A percentile compares a stretch with the other conserved stretches of the same genome.
Evolutionary conservation across 106 monocot species (phyloP).

Genomic region (Dendrobium catenatum): DNA sequence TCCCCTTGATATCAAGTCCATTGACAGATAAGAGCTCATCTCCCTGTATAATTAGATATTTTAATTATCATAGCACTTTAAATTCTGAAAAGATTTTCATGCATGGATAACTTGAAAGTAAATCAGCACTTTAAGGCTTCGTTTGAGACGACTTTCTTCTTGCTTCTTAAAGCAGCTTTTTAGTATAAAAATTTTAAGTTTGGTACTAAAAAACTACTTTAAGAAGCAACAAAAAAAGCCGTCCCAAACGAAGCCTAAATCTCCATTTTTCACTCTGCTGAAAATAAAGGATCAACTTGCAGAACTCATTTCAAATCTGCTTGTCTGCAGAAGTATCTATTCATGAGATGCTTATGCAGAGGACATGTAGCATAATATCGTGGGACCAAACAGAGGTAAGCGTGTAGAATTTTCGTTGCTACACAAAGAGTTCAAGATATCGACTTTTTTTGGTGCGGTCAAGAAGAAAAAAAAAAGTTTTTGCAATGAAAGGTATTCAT

Average conservation of each 20-base stretch:
- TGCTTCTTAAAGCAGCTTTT: no score
- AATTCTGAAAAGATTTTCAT: background rate
- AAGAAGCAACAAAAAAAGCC: no score
- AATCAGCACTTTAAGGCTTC: background rate
- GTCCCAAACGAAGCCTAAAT: no score
- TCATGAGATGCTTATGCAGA: background rate
- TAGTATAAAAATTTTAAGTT: no score
- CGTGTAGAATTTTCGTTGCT: background rate
- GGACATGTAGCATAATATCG: background rate
- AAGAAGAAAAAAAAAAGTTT: background rate
- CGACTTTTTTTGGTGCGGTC: background rate
- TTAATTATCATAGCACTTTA: background rate
- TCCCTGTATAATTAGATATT: conserved; percentile 38
- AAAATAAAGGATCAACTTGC: background rate
- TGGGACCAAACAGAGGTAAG: background rate
- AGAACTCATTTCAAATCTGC: background rate
- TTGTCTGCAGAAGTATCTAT: background rate
- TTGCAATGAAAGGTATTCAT: background rate
- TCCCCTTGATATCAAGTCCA: conserved; percentile 68
- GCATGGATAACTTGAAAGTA: background rate
- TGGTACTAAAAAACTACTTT: no score
- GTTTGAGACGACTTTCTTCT: no score
- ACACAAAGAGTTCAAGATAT: background rate
- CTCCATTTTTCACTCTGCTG: background rate
- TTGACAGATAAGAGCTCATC: conserved; percentile 90